Evolutionary conservation across 2,329 filamentous ascomycete species (phyloP), one percentile per base, ranked within the genome.

Genomic region (Paraphaeosphaeria minitans): DNA sequence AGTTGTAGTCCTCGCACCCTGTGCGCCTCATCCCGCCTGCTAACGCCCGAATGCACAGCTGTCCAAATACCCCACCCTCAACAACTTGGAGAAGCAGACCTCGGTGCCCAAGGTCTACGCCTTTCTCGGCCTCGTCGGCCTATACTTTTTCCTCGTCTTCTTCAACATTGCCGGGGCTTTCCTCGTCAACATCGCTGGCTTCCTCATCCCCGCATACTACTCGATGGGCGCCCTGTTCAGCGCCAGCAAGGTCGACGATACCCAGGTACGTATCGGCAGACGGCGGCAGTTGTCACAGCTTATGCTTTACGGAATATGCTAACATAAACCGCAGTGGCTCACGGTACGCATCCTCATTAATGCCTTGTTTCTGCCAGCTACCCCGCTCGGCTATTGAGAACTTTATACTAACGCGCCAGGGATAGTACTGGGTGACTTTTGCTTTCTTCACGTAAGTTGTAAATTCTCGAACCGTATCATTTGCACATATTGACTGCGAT

Each of bases 121-220:
- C 66, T 85, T 91, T 74, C 88, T 94, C 69, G 92, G 91, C 70
- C 75, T 92, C 58, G 89, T 80, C 60, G 88, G 88, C 53, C 86
- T 93, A 66, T 96, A 96, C 84, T 92, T 95, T 82, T 92, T 94
- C 83, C 87, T 95, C 70, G 91, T 95, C 80, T 88, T 95, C 82
- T 93, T 96, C 85, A 96, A 96, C 85, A 90, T 95, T 66, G 92
- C 89, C 65, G 91, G 92, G 70, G 91, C 93, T 80, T 89, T 95
- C 74, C 83, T 96, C 69, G 93, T 92, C 80, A 96, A 96, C 83
- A 80, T 93, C 67, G 91, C 91, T 67, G 92, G 92, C 62, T 95
- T 95, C 77, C 80, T 90, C 69, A 85, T 96, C 63, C 92, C 92
- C 27, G 89, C 87, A 60, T 95, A 95, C 84, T 96, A 94, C 80